Percentiles rank a stretch among this genome's conserved stretches.
These are phyloP conservation scores for Sphaerosporella brunnea DNA, from an alignment of 495 filamentous ascomycete species.

Conservation along the genomic window DNA sequence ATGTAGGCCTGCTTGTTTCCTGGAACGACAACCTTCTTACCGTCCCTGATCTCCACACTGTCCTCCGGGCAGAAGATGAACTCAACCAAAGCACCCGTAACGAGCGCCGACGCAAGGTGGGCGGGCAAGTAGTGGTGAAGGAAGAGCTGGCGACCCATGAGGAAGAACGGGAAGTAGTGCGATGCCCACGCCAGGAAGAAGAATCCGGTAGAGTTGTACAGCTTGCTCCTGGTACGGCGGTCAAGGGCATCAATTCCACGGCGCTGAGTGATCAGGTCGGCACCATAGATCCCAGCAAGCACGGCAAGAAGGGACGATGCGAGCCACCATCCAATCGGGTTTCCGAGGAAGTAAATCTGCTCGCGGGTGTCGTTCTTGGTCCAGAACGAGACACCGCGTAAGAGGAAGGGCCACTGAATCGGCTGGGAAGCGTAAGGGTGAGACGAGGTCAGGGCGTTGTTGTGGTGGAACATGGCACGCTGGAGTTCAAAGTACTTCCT, in stretches of 20 bases:
- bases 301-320: conserved; percentile 80
- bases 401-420: conserved; percentile 93
- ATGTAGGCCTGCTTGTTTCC: conserved; percentile 47
- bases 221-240: conserved; percentile 70
- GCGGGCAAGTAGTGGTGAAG: conserved; percentile 92
- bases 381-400: conserved; percentile 97
- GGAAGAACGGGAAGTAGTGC: conserved; percentile 94
- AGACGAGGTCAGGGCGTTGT: conserved; percentile 89
- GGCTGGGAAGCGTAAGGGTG: conserved; percentile 90
- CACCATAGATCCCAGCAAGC: conserved; percentile 77
- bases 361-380: conserved; percentile 88
- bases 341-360: conserved; percentile 97
- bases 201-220: conserved; percentile 97
- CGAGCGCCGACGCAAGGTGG: conserved; percentile 79
- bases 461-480: conserved; percentile 97
- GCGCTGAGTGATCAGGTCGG: conserved; percentile 80
- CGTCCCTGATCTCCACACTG: conserved; percentile 29
- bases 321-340: conserved; percentile 96
- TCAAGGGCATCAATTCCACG: conserved; percentile 88
- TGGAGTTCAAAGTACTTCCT: conserved; percentile 94
- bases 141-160: conserved; percentile 97
- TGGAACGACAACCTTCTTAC: conserved; percentile 33
- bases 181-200: conserved; percentile 95
- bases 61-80: conserved; percentile 85
- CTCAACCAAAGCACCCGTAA: conserved; percentile 88